Conservation (phyloP, 257 asterid species). For the Striga asiatica region DNA sequence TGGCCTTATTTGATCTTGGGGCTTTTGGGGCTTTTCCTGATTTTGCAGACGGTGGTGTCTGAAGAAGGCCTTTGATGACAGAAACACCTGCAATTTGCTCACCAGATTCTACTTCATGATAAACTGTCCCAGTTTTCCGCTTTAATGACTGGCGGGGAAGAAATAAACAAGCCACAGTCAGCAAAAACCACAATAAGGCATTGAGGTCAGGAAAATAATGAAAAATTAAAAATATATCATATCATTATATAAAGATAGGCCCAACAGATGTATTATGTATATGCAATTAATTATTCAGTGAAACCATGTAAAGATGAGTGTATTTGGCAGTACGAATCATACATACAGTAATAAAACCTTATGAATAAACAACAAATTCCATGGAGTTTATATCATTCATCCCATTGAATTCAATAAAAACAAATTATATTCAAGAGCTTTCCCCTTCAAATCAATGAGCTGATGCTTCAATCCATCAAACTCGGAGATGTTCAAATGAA, state of each 20-base stretch:
- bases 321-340: no score
- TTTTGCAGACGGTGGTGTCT: slow-evolving; percentile 69
- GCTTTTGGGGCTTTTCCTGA: slow-evolving; percentile 56
- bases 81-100: slow-evolving; percentile 26
- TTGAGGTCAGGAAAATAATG: background rate
- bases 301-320: no score
- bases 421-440: background rate
- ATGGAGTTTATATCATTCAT: background rate
- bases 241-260: background rate
- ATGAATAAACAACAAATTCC: background rate
- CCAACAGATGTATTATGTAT: no score
- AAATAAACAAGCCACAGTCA: background rate
- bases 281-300: no score
- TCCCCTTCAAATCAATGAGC: background rate
- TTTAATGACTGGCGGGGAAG: background rate
- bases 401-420: background rate
- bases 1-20: slow-evolving; percentile 69
- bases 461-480: background rate
- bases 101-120: slow-evolving; percentile 19
- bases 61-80: slow-evolving; percentile 13
- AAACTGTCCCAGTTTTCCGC: background rate
- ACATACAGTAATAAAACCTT: background rate
- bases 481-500: background rate
- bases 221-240: background rate
- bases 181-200: background rate